Evolutionary conservation across 768 basidiomycete species (phyloP).

Genomic region (Gymnopilus dilepis): DNA sequence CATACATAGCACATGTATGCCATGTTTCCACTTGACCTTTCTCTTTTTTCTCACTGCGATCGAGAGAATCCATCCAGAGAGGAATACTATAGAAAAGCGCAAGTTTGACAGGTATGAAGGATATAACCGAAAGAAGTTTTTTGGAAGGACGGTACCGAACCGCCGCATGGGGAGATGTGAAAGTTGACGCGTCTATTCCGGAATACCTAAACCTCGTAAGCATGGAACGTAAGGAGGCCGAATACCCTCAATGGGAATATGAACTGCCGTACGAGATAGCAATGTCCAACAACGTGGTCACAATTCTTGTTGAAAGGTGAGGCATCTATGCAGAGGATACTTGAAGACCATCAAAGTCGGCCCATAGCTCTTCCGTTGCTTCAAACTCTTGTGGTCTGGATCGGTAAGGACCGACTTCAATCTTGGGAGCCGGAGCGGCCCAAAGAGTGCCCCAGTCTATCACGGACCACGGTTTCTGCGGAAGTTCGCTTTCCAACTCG

Average conservation of each 20-base stretch:
- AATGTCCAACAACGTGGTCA: slow-evolving; percentile 4
- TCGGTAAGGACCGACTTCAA: slow-evolving; percentile 54
- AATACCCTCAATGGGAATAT: slow-evolving; percentile 7
- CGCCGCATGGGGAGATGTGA: slow-evolving; percentile 10
- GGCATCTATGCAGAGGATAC: slow-evolving; percentile 19
- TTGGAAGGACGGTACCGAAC: slow-evolving; percentile 23
- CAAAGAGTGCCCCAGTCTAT: slow-evolving; percentile 71
- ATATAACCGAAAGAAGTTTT: slow-evolving; percentile 16
- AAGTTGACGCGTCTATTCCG: slow-evolving; percentile 4
- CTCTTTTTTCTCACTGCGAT: slow-evolving; percentile 15
- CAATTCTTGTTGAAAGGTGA: slow-evolving; percentile 1
- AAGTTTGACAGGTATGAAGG: slow-evolving; percentile 3
- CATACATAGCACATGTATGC: slow-evolving; percentile 6
- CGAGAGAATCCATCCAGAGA: slow-evolving; percentile 10
- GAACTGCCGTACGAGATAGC: slow-evolving; percentile 2
- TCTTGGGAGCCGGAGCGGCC: slow-evolving; percentile 61
- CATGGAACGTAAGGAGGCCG: neutral
- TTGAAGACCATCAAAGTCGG: slow-evolving; percentile 26
- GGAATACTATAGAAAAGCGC: slow-evolving; percentile 2
- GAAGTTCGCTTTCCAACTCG: slow-evolving; percentile 12
- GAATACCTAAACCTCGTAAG: slow-evolving; percentile 11
- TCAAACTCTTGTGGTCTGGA: slow-evolving; percentile 29
- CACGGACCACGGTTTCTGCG: slow-evolving; percentile 27
- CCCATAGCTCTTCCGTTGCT: slow-evolving; percentile 27
- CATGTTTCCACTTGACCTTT: slow-evolving; percentile 8